A percentile compares a stretch with the other conserved stretches of the same genome.
Conservation (phyloP, 805 yeast genomes). For the Zygoascus flipseniorum region DNA sequence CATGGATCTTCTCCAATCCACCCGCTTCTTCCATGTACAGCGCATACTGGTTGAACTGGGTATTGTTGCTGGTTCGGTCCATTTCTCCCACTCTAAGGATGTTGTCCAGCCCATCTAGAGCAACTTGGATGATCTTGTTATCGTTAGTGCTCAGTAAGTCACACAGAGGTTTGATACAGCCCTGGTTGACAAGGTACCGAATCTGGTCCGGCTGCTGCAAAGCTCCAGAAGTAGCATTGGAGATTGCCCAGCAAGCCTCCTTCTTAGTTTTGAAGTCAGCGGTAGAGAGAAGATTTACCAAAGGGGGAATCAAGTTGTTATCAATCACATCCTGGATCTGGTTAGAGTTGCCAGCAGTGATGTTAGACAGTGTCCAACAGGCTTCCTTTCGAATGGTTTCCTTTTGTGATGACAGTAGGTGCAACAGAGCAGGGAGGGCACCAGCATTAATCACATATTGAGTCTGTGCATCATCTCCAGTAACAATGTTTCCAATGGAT, state of each 20-base stretch:
- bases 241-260: constrained; percentile 99
- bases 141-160: constrained; percentile 85
- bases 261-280: constrained; percentile 95
- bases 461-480: constrained; percentile 94
- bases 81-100: constrained; percentile 90
- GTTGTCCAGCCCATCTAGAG: constrained; percentile 91
- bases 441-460: constrained; percentile 92
- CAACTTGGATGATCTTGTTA: constrained; percentile 84
- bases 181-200: constrained; percentile 85
- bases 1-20: constrained; percentile 93
- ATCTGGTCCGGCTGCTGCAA: constrained; percentile 86
- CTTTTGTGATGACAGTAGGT: constrained; percentile 71
- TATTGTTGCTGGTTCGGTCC: constrained; percentile 70
- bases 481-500: constrained; percentile 95
- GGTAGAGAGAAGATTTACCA: constrained; percentile 62
- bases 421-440: constrained; percentile 76
- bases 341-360: constrained; percentile 92
- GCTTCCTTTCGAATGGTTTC: constrained; percentile 95
- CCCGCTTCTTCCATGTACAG: constrained; percentile 95
- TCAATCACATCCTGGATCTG: constrained; percentile 97
- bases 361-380: constrained; percentile 97
- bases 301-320: constrained; percentile 85
- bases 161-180: constrained; percentile 95
- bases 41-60: constrained; percentile 75
- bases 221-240: constrained; percentile 96